phyloP scores from a whole-genome alignment of 345 rosid genomes.

The Toxicodendron radicans region DNA sequence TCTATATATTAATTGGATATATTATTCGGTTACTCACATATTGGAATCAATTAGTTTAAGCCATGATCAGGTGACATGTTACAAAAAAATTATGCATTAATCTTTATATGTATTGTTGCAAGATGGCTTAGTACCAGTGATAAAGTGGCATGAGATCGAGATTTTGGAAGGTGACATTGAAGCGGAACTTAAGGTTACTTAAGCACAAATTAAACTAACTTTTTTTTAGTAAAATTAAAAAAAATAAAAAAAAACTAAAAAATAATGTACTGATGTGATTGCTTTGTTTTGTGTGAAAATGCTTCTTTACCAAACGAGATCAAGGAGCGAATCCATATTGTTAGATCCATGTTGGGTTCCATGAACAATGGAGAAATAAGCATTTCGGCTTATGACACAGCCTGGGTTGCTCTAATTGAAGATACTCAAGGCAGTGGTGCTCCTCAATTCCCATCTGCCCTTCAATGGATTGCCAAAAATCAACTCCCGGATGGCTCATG shows the following conservation, averaged over 20 bases:
- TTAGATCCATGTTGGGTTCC: slow-evolving; percentile 52
- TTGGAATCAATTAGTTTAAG: too few species aligned
- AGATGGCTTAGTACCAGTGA: slow-evolving; percentile 45
- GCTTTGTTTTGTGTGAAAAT: slow-evolving; percentile 21
- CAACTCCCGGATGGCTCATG: slow-evolving; percentile 92
- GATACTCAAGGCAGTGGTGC: slow-evolving; percentile 41
- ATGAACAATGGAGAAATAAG: slow-evolving; percentile 90
- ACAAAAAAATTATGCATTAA: too few species aligned
- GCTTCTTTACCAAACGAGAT: slow-evolving; percentile 35
- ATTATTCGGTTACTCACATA: too few species aligned
- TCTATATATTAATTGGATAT: too few species aligned
- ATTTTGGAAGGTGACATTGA: slow-evolving; percentile 39
- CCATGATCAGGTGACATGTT: too few species aligned
- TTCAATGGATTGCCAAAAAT: slow-evolving; percentile 77
- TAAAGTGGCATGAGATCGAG: slow-evolving; percentile 51
- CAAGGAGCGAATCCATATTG: slow-evolving; percentile 39
- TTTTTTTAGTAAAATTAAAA: background rate
- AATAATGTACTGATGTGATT: slow-evolving; percentile 11
- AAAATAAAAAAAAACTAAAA: background rate
- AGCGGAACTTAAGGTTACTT: slow-evolving; percentile 44
- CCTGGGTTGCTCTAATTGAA: slow-evolving; percentile 91
- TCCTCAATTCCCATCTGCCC: slow-evolving; percentile 77
- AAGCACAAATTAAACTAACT: background rate
- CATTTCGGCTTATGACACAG: slow-evolving; percentile 90
- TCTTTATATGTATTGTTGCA: too few species aligned